Evolutionary conservation across 441 rosid species (phyloP).

Genomic region (Lepidium campestre): DNA sequence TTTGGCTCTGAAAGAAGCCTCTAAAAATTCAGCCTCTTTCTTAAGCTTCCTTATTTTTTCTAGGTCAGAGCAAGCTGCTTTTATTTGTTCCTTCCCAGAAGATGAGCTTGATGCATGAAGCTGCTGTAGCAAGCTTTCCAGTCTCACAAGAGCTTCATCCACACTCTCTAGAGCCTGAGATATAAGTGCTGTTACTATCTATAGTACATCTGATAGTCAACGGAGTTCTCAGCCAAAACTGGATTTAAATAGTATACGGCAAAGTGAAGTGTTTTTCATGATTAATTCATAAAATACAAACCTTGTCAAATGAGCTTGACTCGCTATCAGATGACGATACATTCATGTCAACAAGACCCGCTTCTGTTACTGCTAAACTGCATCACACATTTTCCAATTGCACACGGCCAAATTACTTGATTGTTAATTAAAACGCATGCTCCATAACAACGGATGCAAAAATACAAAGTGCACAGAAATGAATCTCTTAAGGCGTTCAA

Average conservation of each 20-base stretch:
- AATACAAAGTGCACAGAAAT: not conserved
- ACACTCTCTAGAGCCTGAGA: slow-evolving; percentile 87
- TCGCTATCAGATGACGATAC: slow-evolving; percentile 37
- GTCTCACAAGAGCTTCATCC: slow-evolving; percentile 76
- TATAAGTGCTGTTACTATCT: slow-evolving; percentile 24
- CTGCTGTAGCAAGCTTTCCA: slow-evolving; percentile 82
- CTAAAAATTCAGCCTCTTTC: slow-evolving; percentile 98
- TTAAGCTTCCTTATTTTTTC: slow-evolving; percentile 96
- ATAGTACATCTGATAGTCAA: slow-evolving; percentile 17
- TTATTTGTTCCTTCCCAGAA: slow-evolving; percentile 83
- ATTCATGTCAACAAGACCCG: slow-evolving; percentile 31
- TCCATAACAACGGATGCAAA: not conserved
- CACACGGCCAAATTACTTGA: not conserved
- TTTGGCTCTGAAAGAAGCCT: slow-evolving; percentile 96
- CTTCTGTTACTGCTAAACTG: slow-evolving; percentile 51
- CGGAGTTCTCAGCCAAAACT: slow-evolving; percentile 11
- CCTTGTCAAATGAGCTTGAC: slow-evolving; percentile 81
- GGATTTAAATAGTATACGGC: not conserved
- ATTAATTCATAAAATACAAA: not conserved
- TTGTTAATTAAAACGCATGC: not conserved
- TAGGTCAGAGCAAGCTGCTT: slow-evolving; percentile 98
- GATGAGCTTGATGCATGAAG: slow-evolving; percentile 71
- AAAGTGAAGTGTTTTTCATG: not conserved
- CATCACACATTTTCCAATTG: slow-evolving; percentile 21
- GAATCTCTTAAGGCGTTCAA: not conserved